Conservation (phyloP, 495 filamentous ascomycete genomes). For the Penicillium manginii region DNA sequence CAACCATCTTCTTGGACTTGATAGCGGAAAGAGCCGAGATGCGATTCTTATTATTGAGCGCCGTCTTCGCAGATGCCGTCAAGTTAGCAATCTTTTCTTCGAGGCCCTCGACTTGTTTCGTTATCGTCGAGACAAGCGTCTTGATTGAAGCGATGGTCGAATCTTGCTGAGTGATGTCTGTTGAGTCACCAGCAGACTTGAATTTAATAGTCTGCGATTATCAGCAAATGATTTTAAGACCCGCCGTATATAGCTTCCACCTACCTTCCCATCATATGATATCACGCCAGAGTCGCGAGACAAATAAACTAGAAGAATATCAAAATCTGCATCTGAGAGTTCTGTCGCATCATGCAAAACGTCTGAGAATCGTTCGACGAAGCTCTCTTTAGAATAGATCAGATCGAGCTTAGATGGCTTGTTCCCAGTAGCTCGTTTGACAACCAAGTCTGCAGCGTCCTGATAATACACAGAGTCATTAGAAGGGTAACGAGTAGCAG, state of each 20-base stretch:
- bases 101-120: slow-evolving; percentile 66
- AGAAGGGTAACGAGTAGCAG: background rate
- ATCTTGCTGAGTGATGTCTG: slow-evolving; percentile 72
- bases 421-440: slow-evolving; percentile 46
- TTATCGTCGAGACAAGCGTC: slow-evolving; percentile 63
- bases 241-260: slow-evolving; percentile 24
- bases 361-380: slow-evolving; percentile 59
- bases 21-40: slow-evolving; percentile 74
- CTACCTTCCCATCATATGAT: slow-evolving; percentile 66
- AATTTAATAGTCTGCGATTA: slow-evolving; percentile 74
- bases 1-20: slow-evolving; percentile 79
- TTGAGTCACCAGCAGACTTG: slow-evolving; percentile 49
- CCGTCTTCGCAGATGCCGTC: slow-evolving; percentile 62
- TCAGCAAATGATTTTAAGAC: slow-evolving; percentile 23
- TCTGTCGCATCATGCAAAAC: slow-evolving; percentile 53
- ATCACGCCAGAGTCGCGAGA: slow-evolving; percentile 67
- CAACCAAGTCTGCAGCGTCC: slow-evolving; percentile 48
- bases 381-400: slow-evolving; percentile 67
- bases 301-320: slow-evolving; percentile 72
- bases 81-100: slow-evolving; percentile 52
- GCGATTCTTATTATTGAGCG: slow-evolving; percentile 71
- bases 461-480: slow-evolving; percentile 13
- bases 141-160: slow-evolving; percentile 78
- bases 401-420: slow-evolving; percentile 58
- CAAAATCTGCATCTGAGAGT: slow-evolving; percentile 67